Evolutionary conservation across 306 rosid species (phyloP).

Genomic region (Castanea sativa): DNA sequence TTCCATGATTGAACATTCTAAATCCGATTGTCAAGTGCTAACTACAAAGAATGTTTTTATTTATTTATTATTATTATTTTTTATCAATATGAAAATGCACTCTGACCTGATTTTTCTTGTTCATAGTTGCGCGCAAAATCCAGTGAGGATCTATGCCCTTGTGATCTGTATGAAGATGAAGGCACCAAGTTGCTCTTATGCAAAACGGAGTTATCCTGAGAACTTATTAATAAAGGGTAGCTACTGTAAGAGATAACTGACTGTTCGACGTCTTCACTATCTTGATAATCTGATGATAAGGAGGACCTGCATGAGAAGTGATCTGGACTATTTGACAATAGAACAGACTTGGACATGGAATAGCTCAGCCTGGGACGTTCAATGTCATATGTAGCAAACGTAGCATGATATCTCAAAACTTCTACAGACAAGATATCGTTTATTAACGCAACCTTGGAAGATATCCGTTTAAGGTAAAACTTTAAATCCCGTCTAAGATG

Average conservation of each 20-base stretch:
- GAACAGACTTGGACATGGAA: constrained; percentile 51
- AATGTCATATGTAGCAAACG: constrained; percentile 22
- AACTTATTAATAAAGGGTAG: constrained; percentile 14
- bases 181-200: constrained; percentile 20
- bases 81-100: not conserved
- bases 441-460: constrained; percentile 64
- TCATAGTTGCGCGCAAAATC: constrained; percentile 35
- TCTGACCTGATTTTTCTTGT: constrained; percentile 57
- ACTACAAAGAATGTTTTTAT: not conserved
- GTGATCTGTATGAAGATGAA: constrained; percentile 27
- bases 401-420: constrained; percentile 32
- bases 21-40: not conserved
- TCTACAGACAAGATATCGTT: constrained; percentile 51
- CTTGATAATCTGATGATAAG: not conserved
- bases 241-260: constrained; percentile 19
- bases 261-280: constrained; percentile 34
- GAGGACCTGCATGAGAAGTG: no score
- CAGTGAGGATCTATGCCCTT: constrained; percentile 27
- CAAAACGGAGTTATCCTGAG: constrained; percentile 30
- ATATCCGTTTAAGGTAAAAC: constrained; percentile 51
- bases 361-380: constrained; percentile 37
- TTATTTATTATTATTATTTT: no score
- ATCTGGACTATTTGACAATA: constrained; percentile 22
- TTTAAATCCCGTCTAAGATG: constrained; percentile 56
- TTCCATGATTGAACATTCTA: not conserved